Evolutionary conservation across 257 asterid species (phyloP).

Genomic region (Solanum phureja): DNA sequence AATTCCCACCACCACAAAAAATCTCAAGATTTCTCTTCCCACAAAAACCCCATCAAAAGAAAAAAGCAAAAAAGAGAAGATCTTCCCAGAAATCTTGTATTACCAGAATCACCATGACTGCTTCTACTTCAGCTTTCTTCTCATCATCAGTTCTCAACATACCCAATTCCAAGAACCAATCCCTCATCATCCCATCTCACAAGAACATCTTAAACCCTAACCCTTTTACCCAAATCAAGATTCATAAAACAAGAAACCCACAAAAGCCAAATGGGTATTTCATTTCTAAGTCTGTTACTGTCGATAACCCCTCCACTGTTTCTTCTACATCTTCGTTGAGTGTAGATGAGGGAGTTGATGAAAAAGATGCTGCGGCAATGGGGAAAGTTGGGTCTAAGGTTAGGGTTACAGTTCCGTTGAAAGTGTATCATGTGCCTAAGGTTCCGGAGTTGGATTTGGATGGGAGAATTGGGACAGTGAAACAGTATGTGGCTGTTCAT

Average conservation of each 20-base stretch:
- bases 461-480: conserved; percentile 56
- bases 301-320: conserved; percentile 16
- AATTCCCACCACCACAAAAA: background rate
- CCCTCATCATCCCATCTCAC: background rate
- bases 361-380: conserved; percentile 18
- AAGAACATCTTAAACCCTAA: conserved; percentile 2
- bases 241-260: conserved; percentile 1
- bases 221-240: conserved; percentile 12
- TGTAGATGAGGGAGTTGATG: conserved; percentile 13
- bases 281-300: conserved; percentile 15
- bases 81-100: background rate
- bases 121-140: conserved; percentile 7
- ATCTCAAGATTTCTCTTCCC: background rate
- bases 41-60: background rate
- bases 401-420: conserved; percentile 62
- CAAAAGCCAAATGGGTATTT: background rate
- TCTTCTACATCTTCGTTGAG: conserved; percentile 19
- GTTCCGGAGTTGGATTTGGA: conserved; percentile 54
- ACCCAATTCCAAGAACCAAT: conserved; percentile 14
- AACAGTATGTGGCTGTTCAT: conserved; percentile 65
- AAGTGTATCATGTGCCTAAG: conserved; percentile 80
- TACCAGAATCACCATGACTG: background rate
- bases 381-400: conserved; percentile 42
- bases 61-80: background rate
- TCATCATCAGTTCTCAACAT: conserved; percentile 20